A percentile compares a stretch with the other conserved stretches of the same genome.
These are phyloP conservation scores for Jacaranda copaia DNA, from an alignment of 257 asterid genomes.

Conservation along the genomic window DNA sequence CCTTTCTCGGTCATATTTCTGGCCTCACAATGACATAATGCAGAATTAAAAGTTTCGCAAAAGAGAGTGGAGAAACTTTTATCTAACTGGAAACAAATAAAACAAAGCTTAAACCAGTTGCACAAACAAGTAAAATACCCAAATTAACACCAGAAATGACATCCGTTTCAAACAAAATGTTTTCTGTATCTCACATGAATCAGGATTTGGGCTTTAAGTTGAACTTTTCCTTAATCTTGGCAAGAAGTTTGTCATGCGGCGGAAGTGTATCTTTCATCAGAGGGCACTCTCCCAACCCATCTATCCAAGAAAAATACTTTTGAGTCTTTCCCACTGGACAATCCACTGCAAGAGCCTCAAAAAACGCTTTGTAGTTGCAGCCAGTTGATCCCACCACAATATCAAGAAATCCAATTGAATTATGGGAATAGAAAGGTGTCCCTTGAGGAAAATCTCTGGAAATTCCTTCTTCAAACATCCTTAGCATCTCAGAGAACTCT, in stretches of 20 bases:
- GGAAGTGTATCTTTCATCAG: conserved; percentile 17
- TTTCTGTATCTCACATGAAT: neutral
- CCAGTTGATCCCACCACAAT: conserved; percentile 20
- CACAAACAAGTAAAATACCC: neutral
- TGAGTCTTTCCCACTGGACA: conserved; percentile 11
- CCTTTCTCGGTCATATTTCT: too few relatives aligned
- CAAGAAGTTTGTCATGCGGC: conserved; percentile 7
- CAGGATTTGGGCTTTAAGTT: neutral
- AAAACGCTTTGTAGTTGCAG: conserved; percentile 9
- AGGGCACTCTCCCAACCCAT: conserved; percentile 11
- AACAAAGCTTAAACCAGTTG: neutral
- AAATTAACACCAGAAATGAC: neutral
- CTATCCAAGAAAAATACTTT: conserved; percentile 12
- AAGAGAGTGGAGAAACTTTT: neutral
- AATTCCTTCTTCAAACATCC: conserved; percentile 17
- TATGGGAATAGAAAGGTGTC: neutral
- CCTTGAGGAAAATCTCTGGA: conserved; percentile 20
- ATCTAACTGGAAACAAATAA: neutral
- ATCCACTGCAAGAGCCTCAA: conserved; percentile 11
- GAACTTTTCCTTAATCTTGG: conserved; percentile 22
- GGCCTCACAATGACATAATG: too few relatives aligned
- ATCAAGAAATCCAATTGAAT: conserved; percentile 17
- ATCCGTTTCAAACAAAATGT: too few relatives aligned
- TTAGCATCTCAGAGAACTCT: conserved; percentile 10
- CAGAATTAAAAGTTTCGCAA: too few relatives aligned